These are phyloP conservation scores for Calonectria multiphialidica DNA, from an alignment of 2,329 filamentous ascomycete genomes.

Conservation along the genomic window DNA sequence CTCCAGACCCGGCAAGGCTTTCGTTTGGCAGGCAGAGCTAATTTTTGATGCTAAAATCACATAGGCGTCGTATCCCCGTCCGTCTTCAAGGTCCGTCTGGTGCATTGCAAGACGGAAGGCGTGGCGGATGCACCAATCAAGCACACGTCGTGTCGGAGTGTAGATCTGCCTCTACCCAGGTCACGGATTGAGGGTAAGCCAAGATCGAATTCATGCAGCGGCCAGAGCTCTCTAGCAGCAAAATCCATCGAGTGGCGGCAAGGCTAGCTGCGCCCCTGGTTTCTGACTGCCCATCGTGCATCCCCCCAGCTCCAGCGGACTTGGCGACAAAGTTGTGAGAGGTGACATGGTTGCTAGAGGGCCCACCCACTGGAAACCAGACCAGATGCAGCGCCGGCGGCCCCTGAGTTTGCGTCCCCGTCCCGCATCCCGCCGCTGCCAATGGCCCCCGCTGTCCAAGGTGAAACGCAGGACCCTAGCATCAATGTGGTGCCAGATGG, in stretches of 20 bases:
- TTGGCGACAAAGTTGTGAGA: conserved; percentile 13
- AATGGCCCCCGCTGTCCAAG: conserved; percentile 3
- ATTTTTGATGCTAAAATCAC: conserved; percentile 21
- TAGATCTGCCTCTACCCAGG: background rate
- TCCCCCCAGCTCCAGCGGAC: conserved; percentile 10
- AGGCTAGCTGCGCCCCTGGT: conserved; percentile 1
- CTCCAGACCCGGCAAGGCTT: background rate
- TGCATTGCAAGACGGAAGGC: background rate
- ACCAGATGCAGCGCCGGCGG: background rate
- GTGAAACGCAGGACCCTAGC: conserved; percentile 17
- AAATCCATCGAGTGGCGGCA: background rate
- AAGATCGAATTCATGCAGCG: conserved; percentile 15
- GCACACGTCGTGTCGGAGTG: background rate
- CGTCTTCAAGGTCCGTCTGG: too few species aligned
- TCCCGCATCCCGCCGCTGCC: conserved; percentile 13
- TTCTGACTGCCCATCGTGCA: conserved; percentile 8
- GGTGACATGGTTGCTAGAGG: conserved; percentile 13
- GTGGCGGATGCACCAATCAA: conserved; percentile 1
- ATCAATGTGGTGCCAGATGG: conserved; percentile 1
- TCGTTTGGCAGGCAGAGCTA: background rate
- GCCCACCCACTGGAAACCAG: conserved; percentile 26
- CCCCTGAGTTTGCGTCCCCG: conserved; percentile 14
- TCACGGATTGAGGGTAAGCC: conserved; percentile 13
- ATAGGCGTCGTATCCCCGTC: background rate
- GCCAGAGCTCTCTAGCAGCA: conserved; percentile 7